Evolutionary conservation across 352 stramenopile species (phyloP).

Genomic region (Phytophthora palmivora): DNA sequence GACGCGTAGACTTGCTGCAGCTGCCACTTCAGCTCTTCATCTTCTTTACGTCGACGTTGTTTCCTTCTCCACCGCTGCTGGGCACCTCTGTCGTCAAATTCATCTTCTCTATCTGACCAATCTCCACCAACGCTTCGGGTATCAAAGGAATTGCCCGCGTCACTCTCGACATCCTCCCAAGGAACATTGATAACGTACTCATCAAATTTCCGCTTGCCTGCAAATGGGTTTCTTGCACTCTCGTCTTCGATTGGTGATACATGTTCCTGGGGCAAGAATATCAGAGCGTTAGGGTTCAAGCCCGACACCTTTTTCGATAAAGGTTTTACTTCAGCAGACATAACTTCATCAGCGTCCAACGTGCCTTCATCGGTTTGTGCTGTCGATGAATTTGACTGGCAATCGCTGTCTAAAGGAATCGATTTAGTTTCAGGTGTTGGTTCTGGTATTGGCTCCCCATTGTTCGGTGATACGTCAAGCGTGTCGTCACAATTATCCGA

Average conservation of each 20-base stretch:
- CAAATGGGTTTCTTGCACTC: conserved; percentile 10
- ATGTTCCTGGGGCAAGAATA: conserved; percentile 54
- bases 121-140: conserved; percentile 23
- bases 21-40: conserved; percentile 67
- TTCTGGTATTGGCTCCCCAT: conserved; percentile 26
- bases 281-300: conserved; percentile 67
- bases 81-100: conserved; percentile 16
- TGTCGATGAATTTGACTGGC: conserved; percentile 10
- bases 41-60: conserved; percentile 53
- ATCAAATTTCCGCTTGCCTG: conserved; percentile 76
- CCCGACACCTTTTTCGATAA: conserved; percentile 23
- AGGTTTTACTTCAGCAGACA: conserved; percentile 2
- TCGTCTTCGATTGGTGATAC: conserved; percentile 1
- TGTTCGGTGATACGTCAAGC: background rate
- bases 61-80: conserved; percentile 32
- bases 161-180: conserved; percentile 39
- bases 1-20: conserved; percentile 81
- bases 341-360: conserved; percentile 13
- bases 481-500: background rate
- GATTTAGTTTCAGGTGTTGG: conserved; percentile 16
- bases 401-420: conserved; percentile 12
- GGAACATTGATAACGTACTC: conserved; percentile 68
- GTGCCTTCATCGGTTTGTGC: conserved; percentile 23
- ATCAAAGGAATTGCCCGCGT: conserved; percentile 23
- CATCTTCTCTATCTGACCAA: conserved; percentile 34